Base-by-base conservation (phyloP, 805 yeast genomes). In the Ogataea nonfermentans region DNA sequence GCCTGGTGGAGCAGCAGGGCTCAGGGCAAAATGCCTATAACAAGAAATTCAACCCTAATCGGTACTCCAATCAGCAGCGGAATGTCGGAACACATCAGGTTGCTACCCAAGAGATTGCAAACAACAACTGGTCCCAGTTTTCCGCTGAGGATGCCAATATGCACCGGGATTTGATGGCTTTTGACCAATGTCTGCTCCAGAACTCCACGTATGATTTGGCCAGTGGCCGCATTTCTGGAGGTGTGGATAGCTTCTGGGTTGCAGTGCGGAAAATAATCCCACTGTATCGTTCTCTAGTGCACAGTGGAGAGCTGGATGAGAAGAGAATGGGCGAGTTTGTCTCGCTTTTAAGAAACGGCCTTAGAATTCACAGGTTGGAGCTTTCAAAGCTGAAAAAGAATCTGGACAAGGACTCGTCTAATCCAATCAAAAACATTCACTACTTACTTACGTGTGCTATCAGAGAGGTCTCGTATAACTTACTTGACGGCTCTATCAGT, bases 391-490 rank as follows among this genome's bases (percentile, higher is more conserved):
- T 77, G 59, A 69, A 74, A 43, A 76, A 76, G 56, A 78, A 78
- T 49, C 74, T 80, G 10, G 83, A 78, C 55, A 74, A 76, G 49
- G 83, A 78, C 42, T 58, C 66, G 44, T 72, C 78, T 19, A 74
- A 73, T 43, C 76, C 80, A 9, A 74, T 76, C 57, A 72, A 69
- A 36, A 76, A 75, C 48, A 74, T 74, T 65, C 76, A 74, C 41
- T 65, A 65, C 32, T 67, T 70, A 44, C 61, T 78, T 25, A 69
- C 76, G 40, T 62, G 66, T 37, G 73, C 81, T 2, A 57, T 77
- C 30, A 67, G 78, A 56, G 73, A 71, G 48, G 71, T 78, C 22
- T 68, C 79, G 1, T 68, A 70, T 24, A 79, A 76, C 49, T 60
- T 75, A 24, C 53, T 77, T 19, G 69, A 67, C 20, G 67, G 67